Evolutionary conservation across 208 protist species (phyloP).

Genomic region (Leishmania major): DNA sequence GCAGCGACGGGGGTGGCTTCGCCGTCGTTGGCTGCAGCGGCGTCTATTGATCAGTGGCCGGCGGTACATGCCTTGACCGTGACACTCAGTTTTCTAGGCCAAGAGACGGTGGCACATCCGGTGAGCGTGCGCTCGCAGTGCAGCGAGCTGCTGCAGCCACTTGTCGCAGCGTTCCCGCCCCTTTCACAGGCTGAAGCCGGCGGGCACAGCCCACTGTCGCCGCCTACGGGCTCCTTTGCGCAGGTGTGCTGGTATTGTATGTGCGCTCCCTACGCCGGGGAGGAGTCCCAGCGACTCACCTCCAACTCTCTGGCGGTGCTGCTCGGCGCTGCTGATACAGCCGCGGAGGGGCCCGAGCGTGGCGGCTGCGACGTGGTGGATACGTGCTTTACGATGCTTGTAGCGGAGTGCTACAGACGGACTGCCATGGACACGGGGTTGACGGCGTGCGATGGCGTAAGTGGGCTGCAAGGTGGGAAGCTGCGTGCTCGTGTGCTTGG

Average conservation of each 20-base stretch:
- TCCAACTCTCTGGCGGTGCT: constrained; percentile 23
- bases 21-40: background rate
- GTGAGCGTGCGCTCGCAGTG: constrained; percentile 8
- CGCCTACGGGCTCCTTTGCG: constrained; percentile 10
- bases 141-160: constrained; percentile 10
- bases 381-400: constrained; percentile 9
- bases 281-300: constrained; percentile 31
- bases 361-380: background rate
- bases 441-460: constrained; percentile 12
- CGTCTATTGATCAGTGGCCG: constrained; percentile 25
- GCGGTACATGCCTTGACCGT: constrained; percentile 31
- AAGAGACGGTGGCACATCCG: constrained; percentile 7
- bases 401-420: constrained; percentile 25
- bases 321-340: constrained; percentile 13
- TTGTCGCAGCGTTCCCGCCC: constrained; percentile 14
- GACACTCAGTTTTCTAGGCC: constrained; percentile 11
- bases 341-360: background rate
- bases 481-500: constrained; percentile 32
- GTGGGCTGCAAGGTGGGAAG: constrained; percentile 17
- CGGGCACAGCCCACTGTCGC: background rate
- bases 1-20: background rate
- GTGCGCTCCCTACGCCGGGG: constrained; percentile 14
- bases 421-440: constrained; percentile 14
- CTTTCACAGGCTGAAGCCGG: background rate
- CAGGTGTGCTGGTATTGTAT: constrained; percentile 35